Evolutionary conservation across 2,329 filamentous ascomycete genomes (phyloP), one percentile per base, ranked within the genome.

Genomic region (Metarhizium robertsii): DNA sequence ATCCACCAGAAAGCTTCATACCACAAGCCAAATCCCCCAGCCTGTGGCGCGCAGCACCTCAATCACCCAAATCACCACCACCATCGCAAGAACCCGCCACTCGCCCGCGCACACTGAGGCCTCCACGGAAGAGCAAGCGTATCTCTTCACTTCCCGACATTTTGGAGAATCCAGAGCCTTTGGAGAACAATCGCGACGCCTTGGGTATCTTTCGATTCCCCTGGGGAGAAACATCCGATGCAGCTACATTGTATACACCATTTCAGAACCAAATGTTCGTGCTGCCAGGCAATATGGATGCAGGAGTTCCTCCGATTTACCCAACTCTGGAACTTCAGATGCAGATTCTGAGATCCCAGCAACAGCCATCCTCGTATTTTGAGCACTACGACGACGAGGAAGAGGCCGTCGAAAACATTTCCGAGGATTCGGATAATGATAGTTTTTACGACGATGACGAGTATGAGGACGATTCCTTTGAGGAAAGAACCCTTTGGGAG

Each of bases 131-230:
- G 54, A 80, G 70, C 63, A 81, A 73, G 66, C 78, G 81, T 46
- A 69, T 83, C n/a, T 83, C 81, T 7, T 65, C 77, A 49, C 74
- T 86, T 5, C 81, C 83, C 14, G 83, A 86, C 64, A 86, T 86
- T 57, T 64, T 84, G 38, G 83, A 86, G 65, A 83, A 75, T 59
- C 83, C 83, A 4, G 70, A 79, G 62, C 82, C 81, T 40, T 70
- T 86, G 4, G 76, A 77, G 4, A 72, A 83, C 64, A 81, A 79
- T 67, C 74, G 77, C 46, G 80, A 75, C 13, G 84, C 81, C 11
- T 73, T 86, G 18, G 83, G 82, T 5, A 80, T 86, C 61, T 86
- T 84, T 70, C 80, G 84, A 61, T 85, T 85, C 60, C 81, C 83
- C 2, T 85, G 81, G 80, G 83, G 83, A 14, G 82, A 85, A 68